Evolutionary conservation across 2,329 filamentous ascomycete genomes (phyloP).

Genomic region (Coleophoma crateriformis): DNA sequence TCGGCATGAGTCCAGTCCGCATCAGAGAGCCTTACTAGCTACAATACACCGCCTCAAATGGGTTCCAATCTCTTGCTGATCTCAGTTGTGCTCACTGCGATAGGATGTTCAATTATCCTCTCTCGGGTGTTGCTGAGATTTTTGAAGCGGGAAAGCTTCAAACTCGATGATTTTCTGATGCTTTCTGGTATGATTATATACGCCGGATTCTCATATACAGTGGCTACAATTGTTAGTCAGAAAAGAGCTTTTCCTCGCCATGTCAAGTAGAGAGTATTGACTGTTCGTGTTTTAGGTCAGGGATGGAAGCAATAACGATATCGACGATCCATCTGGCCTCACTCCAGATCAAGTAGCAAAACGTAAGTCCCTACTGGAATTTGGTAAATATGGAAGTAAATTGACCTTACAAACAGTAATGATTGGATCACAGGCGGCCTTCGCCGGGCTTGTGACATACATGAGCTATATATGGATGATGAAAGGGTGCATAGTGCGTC

Average conservation of each 20-base stretch:
- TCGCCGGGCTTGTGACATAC: constrained; percentile 12
- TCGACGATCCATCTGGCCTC: constrained; percentile 2
- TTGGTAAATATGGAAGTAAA: background rate
- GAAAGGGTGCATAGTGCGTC: constrained; percentile 18
- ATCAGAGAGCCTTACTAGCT: too few relatives aligned
- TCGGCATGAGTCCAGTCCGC: too few relatives aligned
- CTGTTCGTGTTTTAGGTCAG: constrained; percentile 3
- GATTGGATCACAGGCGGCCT: constrained; percentile 10
- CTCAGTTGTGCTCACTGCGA: constrained; percentile 10
- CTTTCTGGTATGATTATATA: constrained; percentile 9
- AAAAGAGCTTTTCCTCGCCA: too few relatives aligned
- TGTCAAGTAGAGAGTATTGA: too few relatives aligned
- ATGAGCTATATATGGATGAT: constrained; percentile 18
- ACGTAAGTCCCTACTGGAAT: background rate
- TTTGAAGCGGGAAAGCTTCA: constrained; percentile 14
- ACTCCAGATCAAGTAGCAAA: constrained; percentile 1
- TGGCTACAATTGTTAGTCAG: constrained; percentile 8
- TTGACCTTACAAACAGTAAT: constrained; percentile 5
- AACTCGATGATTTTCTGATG: constrained; percentile 17
- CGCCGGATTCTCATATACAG: constrained; percentile 6
- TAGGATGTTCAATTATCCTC: constrained; percentile 14
- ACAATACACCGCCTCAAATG: too few relatives aligned
- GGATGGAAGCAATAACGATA: constrained; percentile 9
- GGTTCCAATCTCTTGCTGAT: too few relatives aligned
- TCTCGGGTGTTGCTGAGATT: constrained; percentile 11